A percentile compares a stretch with the other conserved stretches of the same genome.
Evolutionary conservation across 257 asterid species (phyloP).

Genomic region (Paulownia fortunei): DNA sequence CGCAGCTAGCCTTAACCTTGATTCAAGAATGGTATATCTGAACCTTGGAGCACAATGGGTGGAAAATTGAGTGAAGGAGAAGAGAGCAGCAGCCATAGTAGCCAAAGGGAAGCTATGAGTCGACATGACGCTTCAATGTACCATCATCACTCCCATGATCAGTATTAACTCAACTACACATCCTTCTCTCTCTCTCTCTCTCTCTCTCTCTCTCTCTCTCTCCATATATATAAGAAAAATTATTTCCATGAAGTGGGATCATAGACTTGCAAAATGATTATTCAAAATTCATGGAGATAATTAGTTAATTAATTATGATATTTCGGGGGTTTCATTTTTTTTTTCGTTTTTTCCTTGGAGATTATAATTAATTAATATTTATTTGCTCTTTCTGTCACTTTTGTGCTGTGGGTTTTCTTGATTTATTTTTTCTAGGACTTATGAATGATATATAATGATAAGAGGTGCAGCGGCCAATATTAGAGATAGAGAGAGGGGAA

Average conservation of each 20-base stretch:
- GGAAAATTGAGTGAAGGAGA: slow-evolving; percentile 54
- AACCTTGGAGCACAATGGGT: slow-evolving; percentile 75
- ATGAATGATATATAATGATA: slow-evolving; percentile 25
- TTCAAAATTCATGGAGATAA: too few relatives aligned
- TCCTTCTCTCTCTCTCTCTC: slow-evolving; percentile 15
- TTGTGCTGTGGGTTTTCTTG: too few relatives aligned
- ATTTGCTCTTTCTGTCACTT: not conserved
- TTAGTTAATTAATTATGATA: too few relatives aligned
- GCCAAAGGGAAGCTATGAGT: slow-evolving; percentile 57
- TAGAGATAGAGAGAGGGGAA: slow-evolving; percentile 19
- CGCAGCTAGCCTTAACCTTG: slow-evolving; percentile 41
- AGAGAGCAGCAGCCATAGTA: slow-evolving; percentile 49
- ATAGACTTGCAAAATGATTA: too few relatives aligned
- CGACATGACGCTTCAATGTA: slow-evolving; percentile 69
- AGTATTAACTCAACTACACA: slow-evolving; percentile 45
- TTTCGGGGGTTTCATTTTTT: not conserved
- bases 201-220: not conserved
- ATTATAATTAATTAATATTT: not conserved
- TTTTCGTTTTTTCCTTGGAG: not conserved
- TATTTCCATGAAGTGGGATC: slow-evolving; percentile 25
- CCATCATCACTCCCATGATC: slow-evolving; percentile 56
- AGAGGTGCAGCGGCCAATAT: slow-evolving; percentile 34
- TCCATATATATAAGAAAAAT: too few relatives aligned
- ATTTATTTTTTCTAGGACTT: too few relatives aligned
- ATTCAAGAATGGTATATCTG: slow-evolving; percentile 83